Evolutionary conservation across 1,284 basidiomycete genomes (phyloP), one percentile per base, ranked within the genome.

Genomic region (Marasmius fiardii): DNA sequence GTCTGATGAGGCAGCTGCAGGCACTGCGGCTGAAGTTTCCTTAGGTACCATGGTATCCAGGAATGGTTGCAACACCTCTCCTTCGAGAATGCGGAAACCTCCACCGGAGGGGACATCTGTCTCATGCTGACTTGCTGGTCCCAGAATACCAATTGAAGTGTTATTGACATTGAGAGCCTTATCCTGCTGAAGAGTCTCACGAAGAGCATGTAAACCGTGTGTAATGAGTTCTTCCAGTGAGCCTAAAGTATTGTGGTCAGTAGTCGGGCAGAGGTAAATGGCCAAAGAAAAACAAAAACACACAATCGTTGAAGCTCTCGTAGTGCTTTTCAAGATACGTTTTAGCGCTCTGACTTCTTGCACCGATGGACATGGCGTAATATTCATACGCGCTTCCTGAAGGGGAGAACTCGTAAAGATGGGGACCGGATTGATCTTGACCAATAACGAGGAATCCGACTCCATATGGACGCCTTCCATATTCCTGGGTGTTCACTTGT

Each of bases 371-470:
- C 86, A 98, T 97, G 44, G 97, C 97, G 69, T 89, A 95, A 77
- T 98, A 99, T 73, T 99, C 97, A 70, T 96, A 98, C 51, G 94
- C 94, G 68, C 94, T 97, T 26, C 97, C 97, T 0, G 95, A 92
- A 0, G 97, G 97, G 1, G 93, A 95, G 76, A 99, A 99, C 72
- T 99, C 97, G 74, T 93, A 98, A 47, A 99, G 85, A 73, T 99
- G 97, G 10, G 97, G 95, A 1, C 97, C 97, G 28, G 89, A 87
- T 67, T 93, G 88, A 74, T 99, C 97, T 67, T 92, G 86, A 7
- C 97, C 97, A 64, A 97, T 92, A 62, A 99, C 95, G 55, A 99
- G 87, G 81, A 99, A 98, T 23, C 97, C 97, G 7, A 99, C 97
- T 70, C 97, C 97, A 67, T 99, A 99, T 4, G 97, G 97, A 58